Conservation (phyloP, 2,329 filamentous ascomycete genomes). For the Aspergillus aculeatinus region DNA sequence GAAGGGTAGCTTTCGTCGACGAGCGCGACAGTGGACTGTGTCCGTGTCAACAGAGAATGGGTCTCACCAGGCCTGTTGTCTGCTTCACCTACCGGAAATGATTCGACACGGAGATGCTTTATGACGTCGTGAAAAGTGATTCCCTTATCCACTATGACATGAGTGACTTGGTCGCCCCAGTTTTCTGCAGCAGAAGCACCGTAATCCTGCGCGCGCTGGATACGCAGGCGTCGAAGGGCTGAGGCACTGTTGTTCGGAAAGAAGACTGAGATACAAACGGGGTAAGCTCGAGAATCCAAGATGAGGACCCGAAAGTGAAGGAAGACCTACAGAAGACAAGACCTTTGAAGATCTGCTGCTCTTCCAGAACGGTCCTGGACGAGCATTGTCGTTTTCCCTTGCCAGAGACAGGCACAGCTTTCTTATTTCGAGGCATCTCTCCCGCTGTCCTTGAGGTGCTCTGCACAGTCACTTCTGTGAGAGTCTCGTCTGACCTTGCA, state of each 20-base stretch:
- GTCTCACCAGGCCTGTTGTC: neutral
- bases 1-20: constrained; percentile 69
- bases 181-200: constrained; percentile 70
- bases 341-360: constrained; percentile 58
- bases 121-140: constrained; percentile 65
- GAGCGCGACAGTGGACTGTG: constrained; percentile 44
- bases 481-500: neutral
- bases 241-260: constrained; percentile 77
- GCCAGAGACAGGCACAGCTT: constrained; percentile 11
- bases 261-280: constrained; percentile 53
- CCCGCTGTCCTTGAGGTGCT: constrained; percentile 17
- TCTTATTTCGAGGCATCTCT: constrained; percentile 12
- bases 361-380: constrained; percentile 51
- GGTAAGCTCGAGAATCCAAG: neutral
- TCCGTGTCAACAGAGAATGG: constrained; percentile 16
- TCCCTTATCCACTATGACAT: constrained; percentile 74
- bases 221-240: constrained; percentile 65
- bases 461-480: neutral
- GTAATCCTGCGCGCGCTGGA: constrained; percentile 70
- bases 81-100: constrained; percentile 48
- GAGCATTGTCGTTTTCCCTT: constrained; percentile 35
- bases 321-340: constrained; percentile 57
- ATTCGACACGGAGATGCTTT: constrained; percentile 51
- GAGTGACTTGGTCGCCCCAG: constrained; percentile 62
- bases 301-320: neutral